Evolutionary conservation across 768 basidiomycete species (phyloP).

Genomic region (Phanerodontia chrysosporium): DNA sequence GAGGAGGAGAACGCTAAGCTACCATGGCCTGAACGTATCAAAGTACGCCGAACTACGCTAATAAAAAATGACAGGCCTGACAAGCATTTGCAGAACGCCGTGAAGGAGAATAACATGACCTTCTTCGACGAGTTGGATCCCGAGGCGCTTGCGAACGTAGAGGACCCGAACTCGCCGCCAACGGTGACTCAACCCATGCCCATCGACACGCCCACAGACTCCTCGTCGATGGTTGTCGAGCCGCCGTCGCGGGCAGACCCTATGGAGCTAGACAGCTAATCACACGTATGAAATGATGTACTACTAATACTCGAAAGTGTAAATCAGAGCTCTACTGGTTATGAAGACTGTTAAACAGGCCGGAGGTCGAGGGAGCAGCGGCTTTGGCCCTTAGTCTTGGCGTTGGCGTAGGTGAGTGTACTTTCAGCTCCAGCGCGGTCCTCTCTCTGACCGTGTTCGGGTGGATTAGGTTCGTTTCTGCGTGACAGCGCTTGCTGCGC

Average conservation of each 20-base stretch:
- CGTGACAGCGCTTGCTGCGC: no score
- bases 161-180: constrained; percentile 22
- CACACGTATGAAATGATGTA: not conserved
- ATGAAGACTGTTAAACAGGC: no score
- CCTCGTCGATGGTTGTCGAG: constrained; percentile 1
- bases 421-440: no score
- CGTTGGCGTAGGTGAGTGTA: no score
- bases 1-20: constrained; percentile 19
- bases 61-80: not conserved
- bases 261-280: constrained; percentile 1
- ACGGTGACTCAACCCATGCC: constrained; percentile 11
- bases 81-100: constrained; percentile 27
- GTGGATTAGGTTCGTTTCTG: no score
- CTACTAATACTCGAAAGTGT: not conserved
- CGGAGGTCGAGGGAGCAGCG: no score
- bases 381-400: no score
- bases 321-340: not conserved
- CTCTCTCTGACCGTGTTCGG: no score
- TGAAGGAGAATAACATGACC: constrained; percentile 33
- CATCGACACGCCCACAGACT: not conserved
- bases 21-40: constrained; percentile 28
- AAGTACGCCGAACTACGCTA: constrained; percentile 15
- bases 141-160: constrained; percentile 19
- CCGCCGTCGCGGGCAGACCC: not conserved
- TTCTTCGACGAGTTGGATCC: constrained; percentile 33